phyloP scores from a whole-genome alignment of 2,329 filamentous ascomycete species.

The Zymoseptoria brevis region DNA sequence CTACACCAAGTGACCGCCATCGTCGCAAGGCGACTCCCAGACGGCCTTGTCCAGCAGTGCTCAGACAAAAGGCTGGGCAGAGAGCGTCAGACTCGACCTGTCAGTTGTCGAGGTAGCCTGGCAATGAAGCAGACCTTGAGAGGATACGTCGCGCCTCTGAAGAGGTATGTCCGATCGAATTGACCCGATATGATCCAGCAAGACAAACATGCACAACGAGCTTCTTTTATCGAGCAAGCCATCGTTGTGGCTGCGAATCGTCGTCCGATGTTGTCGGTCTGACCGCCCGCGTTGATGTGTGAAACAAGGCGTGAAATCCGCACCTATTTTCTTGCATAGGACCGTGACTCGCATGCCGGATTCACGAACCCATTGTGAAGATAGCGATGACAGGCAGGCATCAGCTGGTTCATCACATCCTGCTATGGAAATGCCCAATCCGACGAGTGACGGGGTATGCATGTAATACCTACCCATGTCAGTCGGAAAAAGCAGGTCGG shows the following conservation, averaged over 20 bases:
- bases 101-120: background rate
- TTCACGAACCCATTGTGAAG: background rate
- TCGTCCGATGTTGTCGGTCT: background rate
- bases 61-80: background rate
- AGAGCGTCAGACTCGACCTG: background rate
- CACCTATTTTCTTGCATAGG: background rate
- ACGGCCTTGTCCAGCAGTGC: background rate
- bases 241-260: background rate
- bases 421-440: background rate
- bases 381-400: background rate
- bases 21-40: background rate
- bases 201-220: background rate
- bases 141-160: background rate
- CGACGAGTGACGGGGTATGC: background rate
- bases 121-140: background rate
- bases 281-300: background rate
- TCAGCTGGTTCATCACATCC: background rate
- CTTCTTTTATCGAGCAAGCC: background rate
- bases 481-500: background rate
- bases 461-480: background rate
- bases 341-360: background rate
- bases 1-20: background rate
- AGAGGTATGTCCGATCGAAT: background rate
- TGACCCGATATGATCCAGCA: background rate
- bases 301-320: background rate